Percentiles rank a stretch among this genome's conserved stretches.
These are phyloP conservation scores for Paraconiothyrium brasiliense DNA, from an alignment of 2,329 filamentous ascomycete genomes.

Conservation along the genomic window DNA sequence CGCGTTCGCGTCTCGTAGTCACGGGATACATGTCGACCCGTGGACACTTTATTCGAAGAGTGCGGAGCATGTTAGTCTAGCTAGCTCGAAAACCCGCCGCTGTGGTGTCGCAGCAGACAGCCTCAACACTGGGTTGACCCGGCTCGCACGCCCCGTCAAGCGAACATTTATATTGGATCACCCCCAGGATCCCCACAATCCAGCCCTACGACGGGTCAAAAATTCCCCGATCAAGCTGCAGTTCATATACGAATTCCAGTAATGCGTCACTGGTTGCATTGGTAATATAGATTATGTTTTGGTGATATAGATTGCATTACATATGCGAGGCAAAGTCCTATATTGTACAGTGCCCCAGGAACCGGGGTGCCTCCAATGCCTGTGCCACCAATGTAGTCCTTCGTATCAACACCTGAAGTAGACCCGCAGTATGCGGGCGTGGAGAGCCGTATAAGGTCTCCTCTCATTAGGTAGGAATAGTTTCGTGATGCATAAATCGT, in stretches of 20 bases:
- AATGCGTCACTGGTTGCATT: not conserved
- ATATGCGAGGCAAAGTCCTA: slow-evolving; percentile 12
- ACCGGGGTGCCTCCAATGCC: not conserved
- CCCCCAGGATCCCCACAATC: slow-evolving; percentile 1
- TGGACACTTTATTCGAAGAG: too few species aligned
- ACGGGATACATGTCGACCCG: not conserved
- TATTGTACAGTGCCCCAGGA: slow-evolving; percentile 7
- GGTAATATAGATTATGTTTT: slow-evolving; percentile 11
- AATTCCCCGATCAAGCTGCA: not conserved
- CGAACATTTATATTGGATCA: slow-evolving; percentile 7
- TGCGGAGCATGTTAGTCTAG: not conserved
- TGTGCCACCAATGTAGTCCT: not conserved
- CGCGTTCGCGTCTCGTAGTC: not conserved
- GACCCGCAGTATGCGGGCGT: not conserved
- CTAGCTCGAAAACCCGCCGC: not conserved
- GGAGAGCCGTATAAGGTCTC: not conserved
- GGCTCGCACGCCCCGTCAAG: not conserved
- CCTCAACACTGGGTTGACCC: slow-evolving; percentile 2
- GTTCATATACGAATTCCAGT: not conserved
- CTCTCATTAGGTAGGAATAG: not conserved
- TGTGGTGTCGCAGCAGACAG: slow-evolving; percentile 16
- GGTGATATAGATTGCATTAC: slow-evolving; percentile 12
- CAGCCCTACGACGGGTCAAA: not conserved
- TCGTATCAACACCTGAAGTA: too few species aligned
- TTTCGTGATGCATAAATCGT: slow-evolving; percentile 30